Percentiles rank a stretch among this genome's conserved stretches.
These are phyloP conservation scores for Vicia villosa DNA, from an alignment of 306 rosid genomes.

Conservation along the genomic window DNA sequence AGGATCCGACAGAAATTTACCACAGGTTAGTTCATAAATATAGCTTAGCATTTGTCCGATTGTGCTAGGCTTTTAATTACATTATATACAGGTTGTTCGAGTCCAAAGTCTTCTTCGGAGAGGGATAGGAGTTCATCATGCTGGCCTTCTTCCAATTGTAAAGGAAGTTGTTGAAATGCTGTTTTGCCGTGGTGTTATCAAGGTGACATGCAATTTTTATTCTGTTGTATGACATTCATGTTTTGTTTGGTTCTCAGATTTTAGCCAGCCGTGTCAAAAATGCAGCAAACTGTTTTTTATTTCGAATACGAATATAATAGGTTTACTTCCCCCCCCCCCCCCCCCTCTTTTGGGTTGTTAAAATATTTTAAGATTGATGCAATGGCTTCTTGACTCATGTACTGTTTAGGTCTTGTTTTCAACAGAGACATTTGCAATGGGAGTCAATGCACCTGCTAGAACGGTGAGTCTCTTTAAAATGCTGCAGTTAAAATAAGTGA, in stretches of 20 bases:
- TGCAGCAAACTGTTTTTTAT: constrained; percentile 30
- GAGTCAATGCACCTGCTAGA: constrained; percentile 98
- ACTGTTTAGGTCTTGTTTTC: constrained; percentile 81
- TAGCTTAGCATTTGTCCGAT: constrained; percentile 19
- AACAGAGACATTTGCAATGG: constrained; percentile 99
- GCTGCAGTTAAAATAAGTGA: constrained; percentile 32
- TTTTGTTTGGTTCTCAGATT: constrained; percentile 3
- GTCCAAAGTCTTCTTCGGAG: constrained; percentile 87
- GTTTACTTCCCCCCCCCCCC: too few species aligned
- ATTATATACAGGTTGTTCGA: constrained; percentile 67
- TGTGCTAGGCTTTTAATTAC: constrained; percentile 27
- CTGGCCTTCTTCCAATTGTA: constrained; percentile 97
- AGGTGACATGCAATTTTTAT: constrained; percentile 53
- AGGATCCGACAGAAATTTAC: constrained; percentile 92
- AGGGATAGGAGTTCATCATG: constrained; percentile 98
- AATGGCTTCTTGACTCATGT: constrained; percentile 23
- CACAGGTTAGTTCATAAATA: constrained; percentile 67
- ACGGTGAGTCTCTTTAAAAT: constrained; percentile 61
- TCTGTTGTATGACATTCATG: constrained; percentile 25
- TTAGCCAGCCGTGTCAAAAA: constrained; percentile 11
- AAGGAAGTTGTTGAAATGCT: constrained; percentile 99
- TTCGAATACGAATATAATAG: constrained; percentile 13
- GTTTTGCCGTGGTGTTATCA: constrained; percentile 93
- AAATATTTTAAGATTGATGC: constrained; percentile 25
- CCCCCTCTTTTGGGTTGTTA: too few species aligned